Base-by-base conservation (phyloP, 2,329 filamentous ascomycete species). In the Orbilia oligospora region DNA sequence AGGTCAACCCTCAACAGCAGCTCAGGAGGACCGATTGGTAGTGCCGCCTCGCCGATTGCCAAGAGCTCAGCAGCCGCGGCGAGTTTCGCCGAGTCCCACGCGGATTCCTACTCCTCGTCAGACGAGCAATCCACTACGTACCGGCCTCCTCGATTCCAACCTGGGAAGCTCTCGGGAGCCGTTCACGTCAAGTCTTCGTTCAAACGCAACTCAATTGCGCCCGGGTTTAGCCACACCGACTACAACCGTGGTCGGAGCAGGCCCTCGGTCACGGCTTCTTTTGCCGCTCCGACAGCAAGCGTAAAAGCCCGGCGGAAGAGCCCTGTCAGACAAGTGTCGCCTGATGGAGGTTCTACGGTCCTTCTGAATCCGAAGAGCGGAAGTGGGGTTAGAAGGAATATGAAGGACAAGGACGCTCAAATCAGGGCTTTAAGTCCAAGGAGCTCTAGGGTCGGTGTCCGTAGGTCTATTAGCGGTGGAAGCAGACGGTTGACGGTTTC, bases 251-350 rank as follows among this genome's bases (percentile, higher is more conserved):
- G 67, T 51, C 33, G 44, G 51, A 44, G 22, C 20, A 69, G 73
- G 61, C 67, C 73, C 73, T 77, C 73, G 73, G 33, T 77, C 73
- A 71, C 73, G 73, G 73, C 73, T 77, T 77, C 73, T 77, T 77
- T 77, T 77, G 73, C 73, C 75, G 75, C 75, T 78, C 75, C 75
- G 75, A 78, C 75, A 78, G 75, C 75, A 71, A 78, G 75, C 75
- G 75, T 78, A 49, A 78, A 68, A 84, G 70, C 83, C 84, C 63
- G 83, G 84, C 68, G 85, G 85, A 77, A 82, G 83, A 80, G 85
- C 83, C 67, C 82, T 84, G 68, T 83, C 82, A n/a, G 83, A 83
- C 49, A 82, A 84, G 70, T 85, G 85, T 80, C 84, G 83, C 51
- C 83, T 83, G 67, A 83, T 85, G 71, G 82, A 85, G 55, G 84